Evolutionary conservation across 495 filamentous ascomycete genomes (phyloP), one percentile per base, ranked within the genome.

Genomic region (Aspergillus ellipticus): DNA sequence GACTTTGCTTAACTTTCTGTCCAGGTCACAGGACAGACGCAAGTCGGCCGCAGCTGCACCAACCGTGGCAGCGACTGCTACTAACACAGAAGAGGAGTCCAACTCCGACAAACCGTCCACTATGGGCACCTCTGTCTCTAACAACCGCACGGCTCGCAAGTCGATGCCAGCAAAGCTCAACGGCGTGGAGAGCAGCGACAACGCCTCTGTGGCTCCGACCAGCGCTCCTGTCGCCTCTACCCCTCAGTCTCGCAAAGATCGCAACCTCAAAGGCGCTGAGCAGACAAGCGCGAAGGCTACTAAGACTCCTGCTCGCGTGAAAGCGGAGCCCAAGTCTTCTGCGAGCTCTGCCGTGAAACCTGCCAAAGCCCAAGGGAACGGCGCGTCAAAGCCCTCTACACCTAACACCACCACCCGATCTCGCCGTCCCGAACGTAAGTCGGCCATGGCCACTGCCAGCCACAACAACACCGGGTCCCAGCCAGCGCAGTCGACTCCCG

Each of bases 141-240:
- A 15, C 20, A 49, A 15, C 20, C 58, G 53, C 26, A 52, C 54
- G 43, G 43, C 53, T 20, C 47, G 60, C 54, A 58, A 60, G 42
- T 62, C 64, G 11, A 54, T 63, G 45, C 47, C 59, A 22, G 57
- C 58, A 13, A 61, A 61, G 21, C 28, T 42, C 29, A 55, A 61
- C 45, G 54, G 33, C 10, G 19, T 33, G 31, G 31, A 33, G 31
- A 33, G 31, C 7, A 33, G 2, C 7, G 6, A n/a, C n/a, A n/a
- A 58, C 19, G 28, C 51, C 19, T 35, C 54, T 28, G 4, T 28
- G 35, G 15, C 47, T 31, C 15, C 52, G 8, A 51, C 43, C 3
- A 28, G 24, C 24, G 24, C 24, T 52, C 59, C 35, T 42, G 43
- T 16, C 19, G 24, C 42, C 4, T 57, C 57, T 3, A 64, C 59